phyloP scores from a whole-genome alignment of 108 stramenopile genomes.

The Pseudonitzschia pungens region DNA sequence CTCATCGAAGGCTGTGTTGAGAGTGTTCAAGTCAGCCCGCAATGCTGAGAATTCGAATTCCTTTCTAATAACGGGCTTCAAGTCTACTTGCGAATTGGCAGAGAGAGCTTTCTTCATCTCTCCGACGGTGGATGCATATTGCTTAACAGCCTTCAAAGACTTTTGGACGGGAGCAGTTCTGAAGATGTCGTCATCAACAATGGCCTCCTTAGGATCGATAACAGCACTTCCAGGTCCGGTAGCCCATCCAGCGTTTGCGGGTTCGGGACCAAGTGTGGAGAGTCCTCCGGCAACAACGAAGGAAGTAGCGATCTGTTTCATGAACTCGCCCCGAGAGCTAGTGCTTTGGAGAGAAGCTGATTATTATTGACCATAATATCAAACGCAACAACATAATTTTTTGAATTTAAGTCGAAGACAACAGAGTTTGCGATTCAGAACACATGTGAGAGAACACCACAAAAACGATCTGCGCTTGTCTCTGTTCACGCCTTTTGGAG shows the following conservation, averaged over 20 bases:
- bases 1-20: conserved; percentile 90
- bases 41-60: conserved; percentile 77
- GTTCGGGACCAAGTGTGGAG: conserved; percentile 41
- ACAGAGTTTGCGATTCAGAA: no score
- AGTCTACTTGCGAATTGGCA: conserved; percentile 68
- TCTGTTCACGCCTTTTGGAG: no score
- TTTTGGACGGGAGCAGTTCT: conserved; percentile 68
- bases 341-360: conserved; percentile 15
- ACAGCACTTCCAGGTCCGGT: conserved; percentile 63
- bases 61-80: conserved; percentile 71
- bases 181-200: conserved; percentile 69
- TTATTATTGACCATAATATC: background rate
- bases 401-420: no score
- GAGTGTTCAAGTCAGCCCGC: conserved; percentile 72
- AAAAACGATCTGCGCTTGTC: no score
- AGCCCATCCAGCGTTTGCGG: conserved; percentile 74
- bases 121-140: conserved; percentile 48
- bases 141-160: conserved; percentile 50
- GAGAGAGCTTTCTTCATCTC: conserved; percentile 60
- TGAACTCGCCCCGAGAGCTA: conserved; percentile 55
- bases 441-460: no score
- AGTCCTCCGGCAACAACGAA: conserved; percentile 33
- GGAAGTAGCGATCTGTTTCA: conserved; percentile 50
- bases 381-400: no score
- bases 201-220: conserved; percentile 72